Evolutionary conservation across 371 early-diverging fungal species (phyloP).

Genomic region (Actinomortierella wolfii): DNA sequence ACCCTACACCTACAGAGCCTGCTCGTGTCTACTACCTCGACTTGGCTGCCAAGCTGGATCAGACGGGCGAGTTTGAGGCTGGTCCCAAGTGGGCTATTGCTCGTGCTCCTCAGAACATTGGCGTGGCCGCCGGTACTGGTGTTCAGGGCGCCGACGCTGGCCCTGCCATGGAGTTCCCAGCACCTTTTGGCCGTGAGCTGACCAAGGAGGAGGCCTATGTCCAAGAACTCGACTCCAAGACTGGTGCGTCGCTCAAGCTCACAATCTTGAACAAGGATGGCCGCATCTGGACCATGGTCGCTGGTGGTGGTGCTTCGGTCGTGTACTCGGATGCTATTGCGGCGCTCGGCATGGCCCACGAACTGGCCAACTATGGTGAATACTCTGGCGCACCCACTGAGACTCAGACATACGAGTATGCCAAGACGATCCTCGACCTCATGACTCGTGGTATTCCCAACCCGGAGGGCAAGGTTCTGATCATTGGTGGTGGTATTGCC

Average conservation of each 20-base stretch:
- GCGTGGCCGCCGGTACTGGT: constrained; percentile 29
- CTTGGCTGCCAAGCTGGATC: constrained; percentile 97
- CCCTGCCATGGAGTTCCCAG: constrained; percentile 96
- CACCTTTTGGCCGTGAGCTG: constrained; percentile 96
- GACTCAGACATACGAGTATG: constrained; percentile 97
- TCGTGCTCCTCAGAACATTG: constrained; percentile 67
- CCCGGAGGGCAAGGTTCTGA: constrained; percentile 91
- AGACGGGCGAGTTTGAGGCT: constrained; percentile 96
- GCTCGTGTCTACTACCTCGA: constrained; percentile 91
- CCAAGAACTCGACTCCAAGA: constrained; percentile 96
- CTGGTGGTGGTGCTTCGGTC: constrained; percentile 98
- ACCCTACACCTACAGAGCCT: constrained; percentile 51
- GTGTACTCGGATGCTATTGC: constrained; percentile 97
- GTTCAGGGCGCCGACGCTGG: constrained; percentile 69
- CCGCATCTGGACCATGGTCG: constrained; percentile 99
- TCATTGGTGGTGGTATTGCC: constrained; percentile 99
- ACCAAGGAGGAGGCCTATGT: constrained; percentile 97
- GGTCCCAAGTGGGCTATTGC: constrained; percentile 91
- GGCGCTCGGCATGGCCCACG: constrained; percentile 89
- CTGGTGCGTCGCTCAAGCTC: constrained; percentile 96
- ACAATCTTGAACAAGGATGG: constrained; percentile 95
- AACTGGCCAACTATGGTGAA: constrained; percentile 99
- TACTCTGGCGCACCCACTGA: constrained; percentile 99
- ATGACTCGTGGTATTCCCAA: constrained; percentile 88
- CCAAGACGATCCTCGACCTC: constrained; percentile 95